These are phyloP conservation scores for Teratosphaeria gauchensis DNA, from an alignment of 2,329 filamentous ascomycete species.

Conservation along the genomic window DNA sequence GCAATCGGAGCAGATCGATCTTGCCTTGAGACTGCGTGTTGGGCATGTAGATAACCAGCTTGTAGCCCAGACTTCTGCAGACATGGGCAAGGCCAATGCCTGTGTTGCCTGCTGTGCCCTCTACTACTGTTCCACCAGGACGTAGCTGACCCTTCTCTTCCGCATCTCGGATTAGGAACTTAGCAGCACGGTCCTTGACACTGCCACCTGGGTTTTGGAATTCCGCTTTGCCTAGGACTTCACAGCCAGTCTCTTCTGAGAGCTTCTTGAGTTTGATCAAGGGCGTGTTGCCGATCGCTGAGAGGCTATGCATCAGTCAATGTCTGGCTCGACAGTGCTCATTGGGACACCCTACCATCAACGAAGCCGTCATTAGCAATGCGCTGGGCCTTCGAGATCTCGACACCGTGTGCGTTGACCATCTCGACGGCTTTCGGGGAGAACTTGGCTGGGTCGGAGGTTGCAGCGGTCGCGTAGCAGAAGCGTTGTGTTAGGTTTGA, in stretches of 20 bases:
- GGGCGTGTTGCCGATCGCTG: constrained; percentile 95
- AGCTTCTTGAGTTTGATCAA: constrained; percentile 82
- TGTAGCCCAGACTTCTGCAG: constrained; percentile 83
- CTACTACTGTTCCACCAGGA: constrained; percentile 86
- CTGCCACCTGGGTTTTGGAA: constrained; percentile 97
- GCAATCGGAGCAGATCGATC: constrained; percentile 79
- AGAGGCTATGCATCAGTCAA: constrained; percentile 13
- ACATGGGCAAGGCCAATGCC: constrained; percentile 97
- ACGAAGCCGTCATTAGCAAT: constrained; percentile 64
- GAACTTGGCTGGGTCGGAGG: constrained; percentile 5
- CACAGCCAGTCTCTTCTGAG: constrained; percentile 84
- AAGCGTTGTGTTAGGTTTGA: constrained; percentile 5
- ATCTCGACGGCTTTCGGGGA: constrained; percentile 14
- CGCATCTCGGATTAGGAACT: constrained; percentile 88
- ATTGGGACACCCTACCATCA: constrained; percentile 54
- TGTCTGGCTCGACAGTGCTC: neutral
- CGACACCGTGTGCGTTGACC: constrained; percentile 42
- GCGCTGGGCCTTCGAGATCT: constrained; percentile 71
- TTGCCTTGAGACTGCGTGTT: constrained; percentile 98
- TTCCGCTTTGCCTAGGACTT: constrained; percentile 91
- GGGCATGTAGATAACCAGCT: constrained; percentile 98
- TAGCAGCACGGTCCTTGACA: constrained; percentile 90
- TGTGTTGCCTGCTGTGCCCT: constrained; percentile 95
- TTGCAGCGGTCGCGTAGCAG: constrained; percentile 14
- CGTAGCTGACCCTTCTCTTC: constrained; percentile 76